Evolutionary conservation across 2,329 filamentous ascomycete genomes (phyloP).

Genomic region (Ceratocystis lukuohia): DNA sequence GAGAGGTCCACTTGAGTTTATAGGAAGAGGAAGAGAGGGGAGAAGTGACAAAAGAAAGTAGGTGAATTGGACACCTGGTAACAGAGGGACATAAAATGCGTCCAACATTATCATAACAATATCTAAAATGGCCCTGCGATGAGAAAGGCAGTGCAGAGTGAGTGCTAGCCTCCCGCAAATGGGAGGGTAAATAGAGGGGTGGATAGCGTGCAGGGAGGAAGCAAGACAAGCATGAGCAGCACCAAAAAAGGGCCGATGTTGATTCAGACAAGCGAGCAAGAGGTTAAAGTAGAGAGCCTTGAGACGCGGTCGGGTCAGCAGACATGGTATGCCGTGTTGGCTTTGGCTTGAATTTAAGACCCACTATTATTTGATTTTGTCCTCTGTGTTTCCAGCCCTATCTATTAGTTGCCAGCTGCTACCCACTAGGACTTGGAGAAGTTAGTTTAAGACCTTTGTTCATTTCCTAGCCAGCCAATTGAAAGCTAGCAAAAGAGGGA

Average conservation of each 20-base stretch:
- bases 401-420: neutral
- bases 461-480: neutral
- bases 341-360: neutral
- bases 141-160: neutral
- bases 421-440: neutral
- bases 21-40: neutral
- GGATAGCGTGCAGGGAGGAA: neutral
- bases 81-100: neutral
- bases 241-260: conserved; percentile 3
- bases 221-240: conserved; percentile 3
- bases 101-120: neutral
- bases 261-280: conserved; percentile 6
- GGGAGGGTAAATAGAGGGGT: neutral
- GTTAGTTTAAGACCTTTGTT: neutral
- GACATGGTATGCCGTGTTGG: neutral
- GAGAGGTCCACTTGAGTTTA: neutral
- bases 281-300: neutral
- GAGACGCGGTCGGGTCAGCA: neutral
- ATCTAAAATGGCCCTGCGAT: neutral
- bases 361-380: neutral
- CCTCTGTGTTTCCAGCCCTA: neutral
- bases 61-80: neutral
- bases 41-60: neutral
- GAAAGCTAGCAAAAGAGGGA: neutral
- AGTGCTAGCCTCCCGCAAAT: neutral